Percentiles rank a stretch among this genome's conserved stretches.
phyloP scores from a whole-genome alignment of 768 basidiomycete species.

The Rhodotorula babjevae region DNA sequence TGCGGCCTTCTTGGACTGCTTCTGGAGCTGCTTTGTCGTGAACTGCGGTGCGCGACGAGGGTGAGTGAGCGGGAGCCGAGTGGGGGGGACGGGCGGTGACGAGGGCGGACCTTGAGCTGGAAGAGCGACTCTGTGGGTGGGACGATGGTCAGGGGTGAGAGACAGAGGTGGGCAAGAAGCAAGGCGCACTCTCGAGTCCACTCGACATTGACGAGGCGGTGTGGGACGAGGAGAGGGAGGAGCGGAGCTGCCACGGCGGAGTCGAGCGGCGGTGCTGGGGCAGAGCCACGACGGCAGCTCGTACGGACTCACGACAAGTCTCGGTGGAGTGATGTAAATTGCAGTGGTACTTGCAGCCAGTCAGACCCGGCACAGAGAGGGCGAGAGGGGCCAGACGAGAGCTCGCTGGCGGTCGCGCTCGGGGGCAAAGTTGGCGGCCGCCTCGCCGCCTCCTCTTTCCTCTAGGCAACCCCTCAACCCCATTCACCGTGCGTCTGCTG shows the following conservation, averaged over 20 bases:
- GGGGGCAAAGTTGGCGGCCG: background rate
- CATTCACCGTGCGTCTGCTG: background rate
- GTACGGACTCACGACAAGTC: too few relatives aligned
- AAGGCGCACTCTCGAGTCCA: conserved; percentile 69
- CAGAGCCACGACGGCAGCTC: too few relatives aligned
- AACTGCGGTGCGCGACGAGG: conserved; percentile 57
- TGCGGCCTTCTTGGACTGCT: conserved; percentile 95
- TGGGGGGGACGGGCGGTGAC: conserved; percentile 8
- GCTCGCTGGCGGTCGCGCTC: background rate
- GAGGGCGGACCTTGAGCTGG: conserved; percentile 75
- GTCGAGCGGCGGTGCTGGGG: background rate
- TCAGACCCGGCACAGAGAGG: too few relatives aligned
- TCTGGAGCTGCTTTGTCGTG: conserved; percentile 89
- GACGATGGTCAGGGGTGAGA: background rate
- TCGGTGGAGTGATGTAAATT: too few relatives aligned
- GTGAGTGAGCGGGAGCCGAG: conserved; percentile 6
- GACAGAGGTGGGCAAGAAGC: background rate
- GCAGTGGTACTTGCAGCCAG: too few relatives aligned
- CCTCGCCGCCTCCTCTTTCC: background rate
- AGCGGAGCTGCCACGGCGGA: background rate
- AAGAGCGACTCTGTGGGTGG: conserved; percentile 77
- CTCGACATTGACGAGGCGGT: conserved; percentile 31
- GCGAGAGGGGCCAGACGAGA: too few relatives aligned
- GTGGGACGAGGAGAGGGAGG: background rate
- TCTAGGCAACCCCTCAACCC: conserved; percentile 7